Percentiles rank a stretch among this genome's conserved stretches.
Conservation (phyloP, 176 grass and related monocot genomes). For the Avena atlantica region DNA sequence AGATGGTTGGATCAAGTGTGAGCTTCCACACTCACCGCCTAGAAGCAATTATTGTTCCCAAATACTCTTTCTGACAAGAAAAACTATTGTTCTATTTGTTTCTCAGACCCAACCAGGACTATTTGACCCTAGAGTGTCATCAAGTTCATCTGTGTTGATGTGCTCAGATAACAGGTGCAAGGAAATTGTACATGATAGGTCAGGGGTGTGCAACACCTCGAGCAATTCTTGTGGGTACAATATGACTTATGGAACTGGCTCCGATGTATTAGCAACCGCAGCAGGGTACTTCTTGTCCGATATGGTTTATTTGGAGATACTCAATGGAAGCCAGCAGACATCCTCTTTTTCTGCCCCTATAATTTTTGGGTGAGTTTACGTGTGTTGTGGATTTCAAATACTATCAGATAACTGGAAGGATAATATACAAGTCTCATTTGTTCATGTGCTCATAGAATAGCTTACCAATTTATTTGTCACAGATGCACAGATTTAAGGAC, state of each 20-base stretch:
- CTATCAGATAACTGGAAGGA: background rate
- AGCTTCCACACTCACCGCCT: background rate
- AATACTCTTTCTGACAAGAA: background rate
- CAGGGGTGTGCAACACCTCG: background rate
- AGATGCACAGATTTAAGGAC: background rate
- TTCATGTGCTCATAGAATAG: background rate
- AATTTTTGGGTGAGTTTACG: background rate
- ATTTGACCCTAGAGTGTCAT: background rate
- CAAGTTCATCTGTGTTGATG: background rate
- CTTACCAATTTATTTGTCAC: background rate
- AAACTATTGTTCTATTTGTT: background rate
- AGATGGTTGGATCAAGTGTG: background rate
- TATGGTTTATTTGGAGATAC: background rate
- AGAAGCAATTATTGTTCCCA: background rate
- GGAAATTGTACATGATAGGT: background rate
- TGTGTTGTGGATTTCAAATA: background rate
- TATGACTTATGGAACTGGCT: background rate
- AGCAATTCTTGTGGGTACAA: background rate
- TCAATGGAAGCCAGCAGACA: background rate
- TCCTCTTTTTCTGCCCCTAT: background rate
- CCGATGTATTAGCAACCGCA: background rate
- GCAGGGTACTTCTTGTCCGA: background rate
- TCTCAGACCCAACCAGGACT: background rate
- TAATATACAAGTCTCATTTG: background rate
- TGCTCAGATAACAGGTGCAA: background rate